Evolutionary conservation across 345 rosid species (phyloP).

Genomic region (Moricandia moricandioides): DNA sequence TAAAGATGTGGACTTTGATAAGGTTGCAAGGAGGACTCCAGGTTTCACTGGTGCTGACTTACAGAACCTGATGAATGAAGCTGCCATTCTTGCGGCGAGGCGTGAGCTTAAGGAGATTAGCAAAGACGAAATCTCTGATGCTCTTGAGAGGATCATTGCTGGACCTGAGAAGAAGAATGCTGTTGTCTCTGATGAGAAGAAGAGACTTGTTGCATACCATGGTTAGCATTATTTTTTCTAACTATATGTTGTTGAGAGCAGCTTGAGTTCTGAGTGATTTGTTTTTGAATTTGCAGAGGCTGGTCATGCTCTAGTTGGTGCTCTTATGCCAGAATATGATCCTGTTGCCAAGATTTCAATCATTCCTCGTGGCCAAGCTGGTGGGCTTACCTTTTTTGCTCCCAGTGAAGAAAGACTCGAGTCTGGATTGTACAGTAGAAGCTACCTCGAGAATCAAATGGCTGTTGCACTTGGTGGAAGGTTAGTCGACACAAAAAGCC

Average conservation of each 20-base stretch:
- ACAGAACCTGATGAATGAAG: conserved; percentile 97
- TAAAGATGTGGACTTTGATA: conserved; percentile 93
- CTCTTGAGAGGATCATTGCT: conserved; percentile 94
- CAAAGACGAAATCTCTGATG: conserved; percentile 96
- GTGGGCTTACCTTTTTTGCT: conserved; percentile 93
- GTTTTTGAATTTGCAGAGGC: conserved; percentile 54
- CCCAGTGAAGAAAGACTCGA: conserved; percentile 98
- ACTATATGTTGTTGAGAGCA: neutral
- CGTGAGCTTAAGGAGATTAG: conserved; percentile 97
- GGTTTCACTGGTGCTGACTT: conserved; percentile 97
- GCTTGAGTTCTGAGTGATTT: neutral
- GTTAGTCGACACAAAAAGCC: conserved; percentile 42
- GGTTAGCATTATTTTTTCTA: conserved; percentile 41
- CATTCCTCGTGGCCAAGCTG: conserved; percentile 98
- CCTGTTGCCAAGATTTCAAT: conserved; percentile 95
- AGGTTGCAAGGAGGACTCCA: conserved; percentile 90
- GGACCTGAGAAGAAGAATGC: conserved; percentile 99
- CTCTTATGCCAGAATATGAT: conserved; percentile 96
- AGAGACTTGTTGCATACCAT: conserved; percentile 88
- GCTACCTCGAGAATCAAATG: conserved; percentile 98
- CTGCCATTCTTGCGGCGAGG: conserved; percentile 96
- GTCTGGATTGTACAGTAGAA: conserved; percentile 91
- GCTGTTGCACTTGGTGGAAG: conserved; percentile 99
- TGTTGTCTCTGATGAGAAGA: conserved; percentile 90
- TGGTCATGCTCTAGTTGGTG: conserved; percentile 96